These are phyloP conservation scores for Mycena crocata DNA, from an alignment of 768 basidiomycete species.

Conservation along the genomic window DNA sequence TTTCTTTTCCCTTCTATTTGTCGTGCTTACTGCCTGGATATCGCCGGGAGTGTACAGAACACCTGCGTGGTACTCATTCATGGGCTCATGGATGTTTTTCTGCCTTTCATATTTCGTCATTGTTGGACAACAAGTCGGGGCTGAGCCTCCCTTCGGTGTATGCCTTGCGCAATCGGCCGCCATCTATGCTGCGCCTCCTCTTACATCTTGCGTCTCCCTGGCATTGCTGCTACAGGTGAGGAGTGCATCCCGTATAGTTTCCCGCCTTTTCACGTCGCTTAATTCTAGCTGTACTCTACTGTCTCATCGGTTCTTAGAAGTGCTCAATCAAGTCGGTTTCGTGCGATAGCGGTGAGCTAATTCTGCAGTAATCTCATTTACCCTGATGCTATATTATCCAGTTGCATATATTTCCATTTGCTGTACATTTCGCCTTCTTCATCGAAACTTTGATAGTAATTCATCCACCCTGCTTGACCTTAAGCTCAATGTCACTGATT, in stretches of 20 bases:
- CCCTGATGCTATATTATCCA: not conserved
- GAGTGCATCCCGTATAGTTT: not conserved
- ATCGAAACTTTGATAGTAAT: not conserved
- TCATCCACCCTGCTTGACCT: not conserved
- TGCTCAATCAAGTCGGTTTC: not conserved
- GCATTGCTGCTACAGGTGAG: constrained; percentile 7
- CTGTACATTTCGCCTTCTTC: not conserved
- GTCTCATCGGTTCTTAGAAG: not conserved
- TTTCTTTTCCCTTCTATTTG: constrained; percentile 8
- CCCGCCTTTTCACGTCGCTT: not conserved
- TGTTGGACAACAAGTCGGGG: constrained; percentile 20
- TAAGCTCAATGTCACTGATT: not conserved
- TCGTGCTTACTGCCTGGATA: constrained; percentile 8
- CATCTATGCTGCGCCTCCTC: constrained; percentile 20
- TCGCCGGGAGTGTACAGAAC: constrained; percentile 6
- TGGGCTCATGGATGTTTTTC: constrained; percentile 13
- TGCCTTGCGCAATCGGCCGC: constrained; percentile 17
- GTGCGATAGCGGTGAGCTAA: not conserved
- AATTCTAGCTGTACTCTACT: not conserved
- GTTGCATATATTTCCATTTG: constrained; percentile 2
- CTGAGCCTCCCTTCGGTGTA: constrained; percentile 5
- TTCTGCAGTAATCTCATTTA: not conserved
- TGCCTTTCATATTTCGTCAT: constrained; percentile 23
- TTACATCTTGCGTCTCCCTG: not conserved
- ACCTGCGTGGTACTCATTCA: constrained; percentile 23